Percentiles rank a stretch among this genome's conserved stretches.
These are phyloP conservation scores for Coniophora puteana DNA, from an alignment of 1,284 basidiomycete genomes.

Conservation along the genomic window DNA sequence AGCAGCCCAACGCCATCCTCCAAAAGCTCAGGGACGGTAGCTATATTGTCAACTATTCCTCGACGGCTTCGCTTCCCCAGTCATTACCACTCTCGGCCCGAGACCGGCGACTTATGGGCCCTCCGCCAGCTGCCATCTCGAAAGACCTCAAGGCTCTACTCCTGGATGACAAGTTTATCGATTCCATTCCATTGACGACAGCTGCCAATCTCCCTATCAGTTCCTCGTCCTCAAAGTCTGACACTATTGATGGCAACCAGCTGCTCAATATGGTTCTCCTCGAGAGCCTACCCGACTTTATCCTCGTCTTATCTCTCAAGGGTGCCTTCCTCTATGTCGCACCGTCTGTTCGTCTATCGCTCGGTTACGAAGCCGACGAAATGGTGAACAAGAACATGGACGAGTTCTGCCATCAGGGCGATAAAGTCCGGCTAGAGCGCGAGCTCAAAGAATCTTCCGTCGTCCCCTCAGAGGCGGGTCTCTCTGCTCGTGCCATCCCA, in stretches of 20 bases:
- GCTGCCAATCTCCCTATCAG: conserved; percentile 24
- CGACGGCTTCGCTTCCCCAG: conserved; percentile 7
- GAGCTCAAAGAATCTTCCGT: conserved; percentile 83
- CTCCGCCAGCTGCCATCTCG: conserved; percentile 31
- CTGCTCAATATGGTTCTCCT: conserved; percentile 63
- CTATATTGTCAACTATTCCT: conserved; percentile 56
- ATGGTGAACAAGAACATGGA: conserved; percentile 75
- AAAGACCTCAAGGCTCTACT: conserved; percentile 40
- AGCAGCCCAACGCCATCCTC: conserved; percentile 83
- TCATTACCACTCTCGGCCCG: conserved; percentile 12
- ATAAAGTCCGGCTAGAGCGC: conserved; percentile 87
- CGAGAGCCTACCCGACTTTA: conserved; percentile 71
- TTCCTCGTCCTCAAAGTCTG: no score
- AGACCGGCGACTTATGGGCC: conserved; percentile 33
- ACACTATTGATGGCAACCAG: conserved; percentile 8
- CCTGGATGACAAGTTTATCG: conserved; percentile 33
- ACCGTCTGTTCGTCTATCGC: conserved; percentile 68
- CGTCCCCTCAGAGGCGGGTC: conserved; percentile 13
- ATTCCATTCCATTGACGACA: conserved; percentile 32
- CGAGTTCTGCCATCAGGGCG: conserved; percentile 85
- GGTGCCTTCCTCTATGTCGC: conserved; percentile 93
- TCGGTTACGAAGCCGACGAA: conserved; percentile 82
- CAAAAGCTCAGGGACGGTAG: conserved; percentile 74
- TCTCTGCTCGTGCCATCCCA: conserved; percentile 10
- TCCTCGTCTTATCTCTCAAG: conserved; percentile 90